phyloP scores from a whole-genome alignment of 1,284 basidiomycete genomes.

The Neolentinus lepideus region DNA sequence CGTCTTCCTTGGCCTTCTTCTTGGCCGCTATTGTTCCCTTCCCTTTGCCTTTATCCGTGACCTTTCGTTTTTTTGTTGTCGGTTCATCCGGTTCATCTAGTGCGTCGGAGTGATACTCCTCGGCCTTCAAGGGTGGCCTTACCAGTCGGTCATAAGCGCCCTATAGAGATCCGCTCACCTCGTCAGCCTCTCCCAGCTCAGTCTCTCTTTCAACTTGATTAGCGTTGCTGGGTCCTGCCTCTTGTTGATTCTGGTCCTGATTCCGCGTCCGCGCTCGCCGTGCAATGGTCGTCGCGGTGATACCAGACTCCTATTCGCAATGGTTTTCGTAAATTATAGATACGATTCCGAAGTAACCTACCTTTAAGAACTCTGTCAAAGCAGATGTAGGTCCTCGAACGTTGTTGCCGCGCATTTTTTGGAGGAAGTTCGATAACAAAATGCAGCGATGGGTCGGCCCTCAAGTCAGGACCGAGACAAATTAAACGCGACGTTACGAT shows the following conservation, averaged over 20 bases:
- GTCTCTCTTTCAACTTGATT: constrained; percentile 26
- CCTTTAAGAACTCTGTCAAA: constrained; percentile 85
- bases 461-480: not conserved
- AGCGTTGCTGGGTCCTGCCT: constrained; percentile 41
- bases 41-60: constrained; percentile 20
- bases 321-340: constrained; percentile 2
- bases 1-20: constrained; percentile 39
- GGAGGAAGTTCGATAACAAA: not conserved
- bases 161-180: constrained; percentile 6
- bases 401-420: constrained; percentile 41
- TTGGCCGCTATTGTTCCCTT: constrained; percentile 38
- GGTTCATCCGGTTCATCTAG: constrained; percentile 53
- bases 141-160: not conserved
- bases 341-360: constrained; percentile 27
- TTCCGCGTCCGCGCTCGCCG: constrained; percentile 42
- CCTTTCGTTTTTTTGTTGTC: constrained; percentile 37
- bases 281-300: constrained; percentile 63
- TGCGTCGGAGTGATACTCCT: constrained; percentile 64
- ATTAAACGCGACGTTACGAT: not conserved
- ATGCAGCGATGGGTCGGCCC: not conserved
- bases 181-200: constrained; percentile 16
- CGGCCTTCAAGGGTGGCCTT: constrained; percentile 26
- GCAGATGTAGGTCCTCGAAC: constrained; percentile 89
- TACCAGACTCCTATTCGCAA: constrained; percentile 75
- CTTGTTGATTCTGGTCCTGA: constrained; percentile 27